Base-by-base conservation (phyloP, 2,329 filamentous ascomycete species). In the Neofusicoccum ribis region DNA sequence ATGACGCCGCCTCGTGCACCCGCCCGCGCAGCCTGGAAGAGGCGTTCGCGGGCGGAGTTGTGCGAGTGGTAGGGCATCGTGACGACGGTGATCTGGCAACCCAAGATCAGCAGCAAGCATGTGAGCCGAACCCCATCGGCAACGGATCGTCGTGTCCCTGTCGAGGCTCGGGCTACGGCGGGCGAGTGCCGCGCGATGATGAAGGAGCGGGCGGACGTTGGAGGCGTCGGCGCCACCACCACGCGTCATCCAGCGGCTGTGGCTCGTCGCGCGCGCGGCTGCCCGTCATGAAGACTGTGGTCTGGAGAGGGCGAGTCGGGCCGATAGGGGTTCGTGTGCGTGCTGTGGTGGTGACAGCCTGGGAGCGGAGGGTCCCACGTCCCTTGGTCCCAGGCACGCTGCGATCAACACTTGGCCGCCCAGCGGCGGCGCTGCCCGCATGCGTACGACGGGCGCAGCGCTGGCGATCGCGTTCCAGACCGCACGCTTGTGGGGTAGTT, bases 41-140 rank as follows among this genome's bases (percentile, higher is more conserved):
- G 31, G 49, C 12, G 50, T 39, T 5, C n/a, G 20, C 34, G 34
- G 37, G 23, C 43, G 56, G 56, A 47, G 31, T 47, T 37, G 43
- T 36, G 56, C 43, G 54, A 34, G 41, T 9, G 15, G 54, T 44
- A 58, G 27, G 54, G 54, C 34, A 58, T 12, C 14, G 56, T n/a
- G n/a, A 59, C 27, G 43, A 60, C 14, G 56, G 14, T 60, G 56
- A 60, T 47, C 56, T 60, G 36, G 43, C 46, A n/a, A 51, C 36
- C 59, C 44, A 62, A 44, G 54, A 62, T 62, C 59, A 44, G 46
- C 59, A 62, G 59, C 59, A 62, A 62, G 59, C 44, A 60, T 60
- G 56, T 47, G 56, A 44, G 56, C 56, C 56, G 44, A 47, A 37
- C 54, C 23, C 39, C 54, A 34, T 46, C 54, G 54, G 54, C 54